These are phyloP conservation scores for Boletus sp. DNA, from an alignment of 768 basidiomycete genomes.

Conservation along the genomic window DNA sequence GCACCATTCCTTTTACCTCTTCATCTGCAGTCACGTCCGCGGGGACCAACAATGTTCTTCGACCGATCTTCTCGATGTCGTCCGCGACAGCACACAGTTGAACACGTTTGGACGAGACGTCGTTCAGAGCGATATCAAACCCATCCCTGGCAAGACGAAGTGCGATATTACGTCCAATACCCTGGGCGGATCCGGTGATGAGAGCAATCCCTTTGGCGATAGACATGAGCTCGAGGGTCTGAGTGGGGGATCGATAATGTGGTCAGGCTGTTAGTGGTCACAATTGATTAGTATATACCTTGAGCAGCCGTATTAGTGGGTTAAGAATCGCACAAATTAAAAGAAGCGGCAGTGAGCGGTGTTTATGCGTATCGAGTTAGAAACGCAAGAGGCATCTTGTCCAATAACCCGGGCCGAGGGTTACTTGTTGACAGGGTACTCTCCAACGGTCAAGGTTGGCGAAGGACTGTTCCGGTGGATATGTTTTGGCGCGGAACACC, in stretches of 20 bases:
- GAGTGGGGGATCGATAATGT: too few relatives aligned
- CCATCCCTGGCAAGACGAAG: background rate
- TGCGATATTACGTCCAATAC: background rate
- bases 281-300: too few relatives aligned
- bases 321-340: background rate
- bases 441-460: background rate
- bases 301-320: too few relatives aligned
- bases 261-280: too few relatives aligned
- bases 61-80: background rate
- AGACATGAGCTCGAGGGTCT: background rate
- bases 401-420: background rate
- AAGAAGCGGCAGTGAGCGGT: background rate
- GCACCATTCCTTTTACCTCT: slow-evolving; percentile 41
- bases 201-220: background rate
- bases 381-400: background rate
- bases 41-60: slow-evolving; percentile 16
- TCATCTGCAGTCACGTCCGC: slow-evolving; percentile 42
- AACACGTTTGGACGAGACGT: background rate
- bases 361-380: background rate
- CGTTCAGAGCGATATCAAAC: too few relatives aligned
- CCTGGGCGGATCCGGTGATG: background rate
- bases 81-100: background rate
- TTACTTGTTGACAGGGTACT: background rate
- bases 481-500: background rate
- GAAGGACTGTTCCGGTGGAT: background rate